A percentile compares a stretch with the other conserved stretches of the same genome.
phyloP scores from a whole-genome alignment of 257 asterid species.

The Voacanga thouarsii region DNA sequence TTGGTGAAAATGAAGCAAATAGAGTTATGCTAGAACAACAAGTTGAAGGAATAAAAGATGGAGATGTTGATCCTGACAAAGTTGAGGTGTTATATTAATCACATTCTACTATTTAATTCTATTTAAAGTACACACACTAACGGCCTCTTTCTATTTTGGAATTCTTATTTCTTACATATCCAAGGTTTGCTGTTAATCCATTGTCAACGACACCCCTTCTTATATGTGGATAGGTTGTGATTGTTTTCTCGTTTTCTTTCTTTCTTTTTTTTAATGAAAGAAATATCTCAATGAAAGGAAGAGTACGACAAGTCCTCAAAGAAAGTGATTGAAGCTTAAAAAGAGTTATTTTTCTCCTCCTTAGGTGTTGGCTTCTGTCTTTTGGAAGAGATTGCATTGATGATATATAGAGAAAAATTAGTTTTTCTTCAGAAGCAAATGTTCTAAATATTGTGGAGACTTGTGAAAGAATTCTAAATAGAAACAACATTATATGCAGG shows the following conservation, averaged over 20 bases:
- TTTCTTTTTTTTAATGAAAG: neutral
- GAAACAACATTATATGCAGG: neutral
- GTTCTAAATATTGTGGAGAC: neutral
- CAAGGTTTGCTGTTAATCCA: neutral
- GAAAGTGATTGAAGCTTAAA: neutral
- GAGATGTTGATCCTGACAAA: constrained; percentile 78
- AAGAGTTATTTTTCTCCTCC: neutral
- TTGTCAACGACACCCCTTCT: neutral
- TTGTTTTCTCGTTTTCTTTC: neutral
- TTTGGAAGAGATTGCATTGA: neutral
- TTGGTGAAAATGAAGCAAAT: constrained; percentile 48
- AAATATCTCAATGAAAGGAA: neutral
- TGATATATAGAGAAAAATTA: neutral
- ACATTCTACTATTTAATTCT: neutral
- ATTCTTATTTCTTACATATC: neutral
- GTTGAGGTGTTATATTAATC: constrained; percentile 58
- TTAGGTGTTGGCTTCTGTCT: neutral
- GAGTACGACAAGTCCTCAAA: neutral
- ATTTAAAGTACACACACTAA: neutral
- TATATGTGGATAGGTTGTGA: neutral
- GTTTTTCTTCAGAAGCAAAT: neutral
- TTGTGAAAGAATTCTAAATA: neutral
- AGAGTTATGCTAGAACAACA: constrained; percentile 60
- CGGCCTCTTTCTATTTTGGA: neutral
- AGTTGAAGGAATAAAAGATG: constrained; percentile 51